phyloP scores from a whole-genome alignment of 441 rosid genomes.

The Theobroma grandiflorum region DNA sequence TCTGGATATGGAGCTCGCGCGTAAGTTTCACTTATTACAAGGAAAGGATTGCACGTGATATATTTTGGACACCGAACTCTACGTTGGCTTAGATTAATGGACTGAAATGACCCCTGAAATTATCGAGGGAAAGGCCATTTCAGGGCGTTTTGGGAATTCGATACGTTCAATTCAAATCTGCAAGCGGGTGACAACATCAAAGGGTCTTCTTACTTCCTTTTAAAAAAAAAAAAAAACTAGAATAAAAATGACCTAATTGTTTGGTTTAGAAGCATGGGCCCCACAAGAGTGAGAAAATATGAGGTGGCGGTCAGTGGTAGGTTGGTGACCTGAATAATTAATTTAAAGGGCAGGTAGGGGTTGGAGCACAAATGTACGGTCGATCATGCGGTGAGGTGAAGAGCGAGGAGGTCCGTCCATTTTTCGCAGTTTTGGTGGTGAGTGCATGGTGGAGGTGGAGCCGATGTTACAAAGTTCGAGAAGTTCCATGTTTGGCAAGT shows the following conservation, averaged over 20 bases:
- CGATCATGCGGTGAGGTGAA: not conserved
- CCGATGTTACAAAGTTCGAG: too few species aligned
- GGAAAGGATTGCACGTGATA: not conserved
- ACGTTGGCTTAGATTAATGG: too few species aligned
- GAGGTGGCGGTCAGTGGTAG: not conserved
- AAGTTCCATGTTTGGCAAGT: too few species aligned
- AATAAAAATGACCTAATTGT: not conserved
- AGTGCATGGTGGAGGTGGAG: too few species aligned
- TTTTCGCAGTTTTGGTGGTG: not conserved
- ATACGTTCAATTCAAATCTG: not conserved
- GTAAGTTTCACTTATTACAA: not conserved
- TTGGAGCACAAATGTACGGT: not conserved
- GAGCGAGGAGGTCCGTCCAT: constrained; percentile 1
- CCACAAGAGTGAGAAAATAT: not conserved
- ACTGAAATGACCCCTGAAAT: not conserved
- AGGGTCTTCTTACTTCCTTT: not conserved
- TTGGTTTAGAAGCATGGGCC: not conserved
- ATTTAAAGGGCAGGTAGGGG: not conserved
- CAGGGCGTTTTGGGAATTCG: not conserved
- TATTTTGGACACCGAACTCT: not conserved
- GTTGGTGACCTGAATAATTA: not conserved
- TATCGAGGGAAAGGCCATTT: not conserved
- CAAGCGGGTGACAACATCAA: not conserved
- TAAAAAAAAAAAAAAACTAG: not conserved
- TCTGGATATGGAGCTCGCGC: not conserved